Evolutionary conservation across 2,329 filamentous ascomycete species (phyloP).

Genomic region (Monosporascus ibericus): DNA sequence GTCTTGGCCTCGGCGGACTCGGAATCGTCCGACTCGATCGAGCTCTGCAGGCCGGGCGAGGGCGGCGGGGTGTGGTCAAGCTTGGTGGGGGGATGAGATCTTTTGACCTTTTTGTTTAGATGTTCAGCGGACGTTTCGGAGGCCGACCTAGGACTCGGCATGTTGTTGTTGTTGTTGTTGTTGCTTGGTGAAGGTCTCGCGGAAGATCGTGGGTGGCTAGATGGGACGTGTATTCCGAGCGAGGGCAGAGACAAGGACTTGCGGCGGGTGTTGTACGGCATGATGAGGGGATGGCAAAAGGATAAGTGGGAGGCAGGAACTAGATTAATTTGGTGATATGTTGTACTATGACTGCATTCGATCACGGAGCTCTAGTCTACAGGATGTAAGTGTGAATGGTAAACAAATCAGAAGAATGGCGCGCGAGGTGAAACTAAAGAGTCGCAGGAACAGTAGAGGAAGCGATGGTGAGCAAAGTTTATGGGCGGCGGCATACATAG

Average conservation of each 20-base stretch:
- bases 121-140: constrained; percentile 27
- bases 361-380: too few relatives aligned
- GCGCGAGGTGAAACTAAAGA: not conserved
- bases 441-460: not conserved
- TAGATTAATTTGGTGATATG: too few relatives aligned
- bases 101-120: constrained; percentile 66
- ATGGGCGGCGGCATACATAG: too few relatives aligned
- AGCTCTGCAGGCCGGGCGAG: constrained; percentile 51
- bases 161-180: constrained; percentile 16
- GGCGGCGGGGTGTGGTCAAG: constrained; percentile 74
- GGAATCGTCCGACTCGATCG: constrained; percentile 34
- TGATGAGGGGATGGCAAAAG: constrained; percentile 31
- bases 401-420: too few relatives aligned
- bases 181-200: constrained; percentile 27
- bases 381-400: too few relatives aligned
- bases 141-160: constrained; percentile 22
- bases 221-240: constrained; percentile 81
- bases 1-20: constrained; percentile 36
- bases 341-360: too few relatives aligned
- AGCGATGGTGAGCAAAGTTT: too few relatives aligned
- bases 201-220: constrained; percentile 45
- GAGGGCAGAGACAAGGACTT: constrained; percentile 92
- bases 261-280: constrained; percentile 95
- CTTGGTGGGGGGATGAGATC: constrained; percentile 56
- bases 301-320: not conserved